These are phyloP conservation scores for Nissolia schottii DNA, from an alignment of 306 rosid genomes.

Conservation along the genomic window DNA sequence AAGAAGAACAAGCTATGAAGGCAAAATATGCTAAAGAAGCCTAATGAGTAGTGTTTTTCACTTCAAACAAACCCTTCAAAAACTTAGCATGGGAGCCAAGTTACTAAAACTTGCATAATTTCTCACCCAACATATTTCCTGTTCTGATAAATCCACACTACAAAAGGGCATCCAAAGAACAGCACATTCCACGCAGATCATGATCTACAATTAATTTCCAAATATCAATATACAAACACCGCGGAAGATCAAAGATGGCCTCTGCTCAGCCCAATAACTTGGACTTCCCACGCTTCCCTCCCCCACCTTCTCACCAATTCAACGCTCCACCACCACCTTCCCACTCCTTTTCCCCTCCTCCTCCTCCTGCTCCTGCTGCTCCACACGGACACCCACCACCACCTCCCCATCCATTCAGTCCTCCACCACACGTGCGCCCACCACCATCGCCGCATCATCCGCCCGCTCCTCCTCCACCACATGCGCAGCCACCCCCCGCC, in stretches of 20 bases:
- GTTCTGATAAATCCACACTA: constrained; percentile 22
- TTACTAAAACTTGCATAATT: constrained; percentile 25
- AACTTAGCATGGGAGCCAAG: constrained; percentile 70
- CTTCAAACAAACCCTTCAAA: constrained; percentile 49
- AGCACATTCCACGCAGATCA: constrained; percentile 13
- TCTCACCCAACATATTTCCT: background rate
- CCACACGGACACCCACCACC: constrained; percentile 13
- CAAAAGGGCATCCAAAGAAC: constrained; percentile 29
- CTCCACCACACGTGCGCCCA: constrained; percentile 21
- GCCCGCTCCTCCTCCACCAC: constrained; percentile 38
- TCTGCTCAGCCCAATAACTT: constrained; percentile 24
- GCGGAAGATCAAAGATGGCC: constrained; percentile 37
- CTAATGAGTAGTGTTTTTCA: constrained; percentile 52
- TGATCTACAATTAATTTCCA: background rate
- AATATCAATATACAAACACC: background rate
- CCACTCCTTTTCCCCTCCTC: background rate
- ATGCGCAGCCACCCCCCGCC: constrained; percentile 22
- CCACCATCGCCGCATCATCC: constrained; percentile 37
- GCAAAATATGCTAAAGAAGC: constrained; percentile 24
- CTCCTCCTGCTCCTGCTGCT: constrained; percentile 16
- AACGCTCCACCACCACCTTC: constrained; percentile 27
- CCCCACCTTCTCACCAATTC: constrained; percentile 31
- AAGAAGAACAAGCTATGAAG: constrained; percentile 6
- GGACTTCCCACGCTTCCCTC: constrained; percentile 34
- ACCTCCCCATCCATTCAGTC: constrained; percentile 12